Conservation (phyloP, 129 eudicot genomes). For the Arctium minus region DNA sequence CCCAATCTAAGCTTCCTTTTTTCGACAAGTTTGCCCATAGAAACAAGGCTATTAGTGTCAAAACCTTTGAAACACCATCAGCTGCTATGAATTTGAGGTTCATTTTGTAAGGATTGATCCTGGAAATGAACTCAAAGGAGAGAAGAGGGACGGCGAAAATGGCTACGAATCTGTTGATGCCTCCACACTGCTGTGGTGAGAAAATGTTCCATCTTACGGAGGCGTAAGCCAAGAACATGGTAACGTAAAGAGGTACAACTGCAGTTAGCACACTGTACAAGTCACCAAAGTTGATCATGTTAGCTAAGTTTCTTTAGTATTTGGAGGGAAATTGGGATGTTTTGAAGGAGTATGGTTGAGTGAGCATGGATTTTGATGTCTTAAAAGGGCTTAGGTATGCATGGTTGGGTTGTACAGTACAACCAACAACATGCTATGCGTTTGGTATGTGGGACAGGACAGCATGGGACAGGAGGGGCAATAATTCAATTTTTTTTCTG, state of each 20-base stretch:
- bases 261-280: conserved; percentile 57
- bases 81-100: conserved; percentile 69
- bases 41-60: conserved; percentile 40
- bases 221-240: conserved; percentile 62
- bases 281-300: conserved; percentile 47
- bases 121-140: conserved; percentile 66
- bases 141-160: conserved; percentile 62
- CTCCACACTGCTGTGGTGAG: conserved; percentile 55
- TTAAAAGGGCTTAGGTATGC: conserved; percentile 21
- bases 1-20: conserved; percentile 56
- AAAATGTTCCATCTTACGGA: conserved; percentile 63
- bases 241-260: conserved; percentile 56
- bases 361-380: background rate
- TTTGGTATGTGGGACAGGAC: background rate
- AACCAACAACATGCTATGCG: background rate
- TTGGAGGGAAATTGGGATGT: conserved; percentile 24
- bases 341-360: conserved; percentile 6
- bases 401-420: conserved; percentile 2
- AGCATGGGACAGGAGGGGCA: too few relatives aligned
- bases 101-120: conserved; percentile 62
- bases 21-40: conserved; percentile 40
- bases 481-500: too few relatives aligned
- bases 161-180: conserved; percentile 67
- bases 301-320: conserved; percentile 3
- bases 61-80: conserved; percentile 52